A percentile compares a stretch with the other conserved stretches of the same genome.
Conservation (phyloP, 2,329 filamentous ascomycete genomes). For the Penicillium sp. region DNA sequence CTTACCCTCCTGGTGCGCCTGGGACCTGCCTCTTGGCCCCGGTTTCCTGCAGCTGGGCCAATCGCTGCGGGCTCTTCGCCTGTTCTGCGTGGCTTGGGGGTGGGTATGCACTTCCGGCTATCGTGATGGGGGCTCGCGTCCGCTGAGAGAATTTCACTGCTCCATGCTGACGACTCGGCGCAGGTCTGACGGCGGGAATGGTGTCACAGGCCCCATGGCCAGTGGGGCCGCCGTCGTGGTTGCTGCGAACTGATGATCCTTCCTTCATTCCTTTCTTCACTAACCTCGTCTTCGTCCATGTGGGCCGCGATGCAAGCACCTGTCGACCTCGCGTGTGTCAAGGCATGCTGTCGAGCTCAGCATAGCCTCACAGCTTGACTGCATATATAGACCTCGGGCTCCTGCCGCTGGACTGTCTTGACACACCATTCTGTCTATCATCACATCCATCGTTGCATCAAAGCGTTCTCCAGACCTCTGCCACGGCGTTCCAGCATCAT, state of each 20-base stretch:
- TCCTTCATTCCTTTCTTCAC: slow-evolving; percentile 16
- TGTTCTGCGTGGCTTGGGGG: slow-evolving; percentile 18
- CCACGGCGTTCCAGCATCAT: no score
- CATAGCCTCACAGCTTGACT: slow-evolving; percentile 14
- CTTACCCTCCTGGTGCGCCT: slow-evolving; percentile 5
- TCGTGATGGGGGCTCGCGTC: slow-evolving; percentile 7
- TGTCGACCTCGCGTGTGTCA: slow-evolving; percentile 22
- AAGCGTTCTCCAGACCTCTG: no score
- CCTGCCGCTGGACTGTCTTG: no score
- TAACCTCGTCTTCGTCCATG: slow-evolving; percentile 20
- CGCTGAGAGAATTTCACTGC: slow-evolving; percentile 14
- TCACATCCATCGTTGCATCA: no score
- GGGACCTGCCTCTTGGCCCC: slow-evolving; percentile 21
- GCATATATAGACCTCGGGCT: slow-evolving; percentile 20
- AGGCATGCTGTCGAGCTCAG: slow-evolving; percentile 14
- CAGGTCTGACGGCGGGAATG: slow-evolving; percentile 15
- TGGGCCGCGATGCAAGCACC: slow-evolving; percentile 19
- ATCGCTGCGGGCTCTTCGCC: slow-evolving; percentile 19
- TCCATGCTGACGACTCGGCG: slow-evolving; percentile 20
- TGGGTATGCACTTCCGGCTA: slow-evolving; percentile 19
- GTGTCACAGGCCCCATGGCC: slow-evolving; percentile 20
- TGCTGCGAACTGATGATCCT: slow-evolving; percentile 18
- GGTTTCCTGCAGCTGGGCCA: slow-evolving; percentile 17
- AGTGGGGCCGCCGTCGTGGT: slow-evolving; percentile 14
- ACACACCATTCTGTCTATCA: no score